Percentiles rank a stretch among this genome's conserved stretches.
These are phyloP conservation scores for Rubia occidens DNA, from an alignment of 305 asterid species.

Conservation along the genomic window DNA sequence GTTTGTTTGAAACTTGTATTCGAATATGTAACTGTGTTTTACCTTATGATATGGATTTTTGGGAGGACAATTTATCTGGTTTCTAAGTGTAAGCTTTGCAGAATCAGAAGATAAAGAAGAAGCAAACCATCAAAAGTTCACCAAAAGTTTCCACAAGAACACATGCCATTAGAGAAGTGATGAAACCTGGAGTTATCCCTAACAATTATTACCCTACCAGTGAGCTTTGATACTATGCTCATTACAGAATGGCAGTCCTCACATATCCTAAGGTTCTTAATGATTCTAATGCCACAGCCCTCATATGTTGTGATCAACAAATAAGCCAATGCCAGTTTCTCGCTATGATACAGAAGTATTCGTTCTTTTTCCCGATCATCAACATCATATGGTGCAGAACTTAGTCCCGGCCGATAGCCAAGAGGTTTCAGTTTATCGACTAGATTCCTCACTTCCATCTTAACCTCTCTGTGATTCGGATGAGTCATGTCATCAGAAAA, in stretches of 20 bases:
- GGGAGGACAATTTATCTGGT: background rate
- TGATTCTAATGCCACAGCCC: constrained; percentile 37
- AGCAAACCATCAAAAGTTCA: constrained; percentile 16
- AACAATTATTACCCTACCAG: constrained; percentile 48
- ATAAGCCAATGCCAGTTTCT: constrained; percentile 59
- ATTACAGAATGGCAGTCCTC: constrained; percentile 72
- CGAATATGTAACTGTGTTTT: background rate
- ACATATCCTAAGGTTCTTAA: constrained; percentile 71
- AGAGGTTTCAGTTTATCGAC: constrained; percentile 22
- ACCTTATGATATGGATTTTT: background rate
- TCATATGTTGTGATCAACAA: constrained; percentile 34
- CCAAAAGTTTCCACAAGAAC: constrained; percentile 80
- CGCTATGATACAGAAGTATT: constrained; percentile 58
- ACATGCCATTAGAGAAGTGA: constrained; percentile 52
- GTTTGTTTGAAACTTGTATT: too few relatives aligned
- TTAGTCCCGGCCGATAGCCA: constrained; percentile 48
- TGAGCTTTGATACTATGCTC: constrained; percentile 46
- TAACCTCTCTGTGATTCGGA: constrained; percentile 38
- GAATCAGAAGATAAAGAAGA: constrained; percentile 3
- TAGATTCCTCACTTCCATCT: constrained; percentile 32
- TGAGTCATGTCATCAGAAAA: constrained; percentile 53
- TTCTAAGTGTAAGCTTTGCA: background rate
- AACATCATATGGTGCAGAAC: constrained; percentile 49
- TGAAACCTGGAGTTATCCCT: constrained; percentile 85
- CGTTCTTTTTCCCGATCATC: constrained; percentile 51